A percentile compares a stretch with the other conserved stretches of the same genome.
Evolutionary conservation across 176 grass and related monocot genomes (phyloP).

Genomic region (Cymbopogon citratus): DNA sequence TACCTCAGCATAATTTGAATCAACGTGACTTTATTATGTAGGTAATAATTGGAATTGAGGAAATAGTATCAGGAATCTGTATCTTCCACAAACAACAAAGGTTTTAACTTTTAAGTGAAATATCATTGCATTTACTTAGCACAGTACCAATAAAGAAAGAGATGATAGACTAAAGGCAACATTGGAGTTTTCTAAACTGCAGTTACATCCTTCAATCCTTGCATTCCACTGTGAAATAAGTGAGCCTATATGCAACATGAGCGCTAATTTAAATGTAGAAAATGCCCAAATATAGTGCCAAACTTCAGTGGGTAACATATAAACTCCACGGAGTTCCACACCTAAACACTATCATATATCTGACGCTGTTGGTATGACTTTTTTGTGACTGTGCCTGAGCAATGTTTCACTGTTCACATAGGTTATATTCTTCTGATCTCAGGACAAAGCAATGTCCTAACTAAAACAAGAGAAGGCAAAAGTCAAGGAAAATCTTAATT

Average conservation of each 20-base stretch:
- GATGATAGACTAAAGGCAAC: background rate
- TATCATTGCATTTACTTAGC: background rate
- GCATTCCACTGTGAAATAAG: background rate
- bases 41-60: background rate
- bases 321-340: background rate
- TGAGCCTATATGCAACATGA: background rate
- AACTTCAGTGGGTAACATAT: background rate
- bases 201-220: background rate
- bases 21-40: background rate
- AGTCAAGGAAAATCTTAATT: background rate
- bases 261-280: background rate
- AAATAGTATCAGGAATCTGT: background rate
- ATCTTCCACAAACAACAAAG: background rate
- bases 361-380: background rate
- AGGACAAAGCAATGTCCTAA: background rate
- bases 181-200: background rate
- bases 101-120: slow-evolving; percentile 1
- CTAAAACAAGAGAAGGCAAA: background rate
- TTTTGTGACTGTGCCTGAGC: background rate
- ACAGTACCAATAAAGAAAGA: background rate
- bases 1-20: background rate
- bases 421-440: background rate
- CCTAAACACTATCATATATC: background rate
- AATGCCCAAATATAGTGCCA: background rate
- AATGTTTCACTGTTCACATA: background rate